These are phyloP conservation scores for Lyophyllum semitale DNA, from an alignment of 768 basidiomycete species.

Conservation along the genomic window DNA sequence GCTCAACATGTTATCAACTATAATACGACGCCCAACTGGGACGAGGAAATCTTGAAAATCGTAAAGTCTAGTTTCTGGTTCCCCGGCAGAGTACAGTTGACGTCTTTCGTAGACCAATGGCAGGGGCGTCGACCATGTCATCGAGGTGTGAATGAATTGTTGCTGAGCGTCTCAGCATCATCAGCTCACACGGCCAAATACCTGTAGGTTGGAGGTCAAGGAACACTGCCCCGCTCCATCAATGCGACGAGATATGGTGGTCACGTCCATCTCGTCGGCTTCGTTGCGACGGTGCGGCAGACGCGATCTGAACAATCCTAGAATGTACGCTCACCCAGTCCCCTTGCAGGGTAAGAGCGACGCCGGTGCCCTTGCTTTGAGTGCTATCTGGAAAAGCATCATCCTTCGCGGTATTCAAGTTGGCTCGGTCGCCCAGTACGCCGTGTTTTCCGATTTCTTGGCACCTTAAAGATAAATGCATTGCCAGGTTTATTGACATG, in stretches of 20 bases:
- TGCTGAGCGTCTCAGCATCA: neutral
- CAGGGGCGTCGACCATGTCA: conserved; percentile 21
- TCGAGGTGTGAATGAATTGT: neutral
- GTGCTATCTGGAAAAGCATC: conserved; percentile 39
- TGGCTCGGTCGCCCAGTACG: conserved; percentile 61
- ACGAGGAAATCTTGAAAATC: conserved; percentile 45
- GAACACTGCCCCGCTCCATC: conserved; percentile 45
- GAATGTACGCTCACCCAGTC: conserved; percentile 3
- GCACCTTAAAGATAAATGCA: neutral
- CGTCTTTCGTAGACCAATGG: conserved; percentile 52
- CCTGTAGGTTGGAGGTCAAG: conserved; percentile 20
- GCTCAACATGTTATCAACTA: conserved; percentile 61
- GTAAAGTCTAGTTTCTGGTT: conserved; percentile 30
- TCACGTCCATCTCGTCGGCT: conserved; percentile 48
- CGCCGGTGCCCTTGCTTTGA: conserved; percentile 20
- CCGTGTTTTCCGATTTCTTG: neutral
- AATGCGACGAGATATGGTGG: conserved; percentile 40
- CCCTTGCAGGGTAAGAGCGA: conserved; percentile 28
- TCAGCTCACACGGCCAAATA: conserved; percentile 17
- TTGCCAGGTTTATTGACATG: conserved; percentile 52
- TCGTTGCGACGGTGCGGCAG: conserved; percentile 36
- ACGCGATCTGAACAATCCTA: neutral
- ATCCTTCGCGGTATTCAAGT: conserved; percentile 53
- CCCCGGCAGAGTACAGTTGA: conserved; percentile 14
- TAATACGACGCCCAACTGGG: conserved; percentile 55